phyloP scores from a whole-genome alignment of 805 yeast genomes.

The Candida methanosorbosa region DNA sequence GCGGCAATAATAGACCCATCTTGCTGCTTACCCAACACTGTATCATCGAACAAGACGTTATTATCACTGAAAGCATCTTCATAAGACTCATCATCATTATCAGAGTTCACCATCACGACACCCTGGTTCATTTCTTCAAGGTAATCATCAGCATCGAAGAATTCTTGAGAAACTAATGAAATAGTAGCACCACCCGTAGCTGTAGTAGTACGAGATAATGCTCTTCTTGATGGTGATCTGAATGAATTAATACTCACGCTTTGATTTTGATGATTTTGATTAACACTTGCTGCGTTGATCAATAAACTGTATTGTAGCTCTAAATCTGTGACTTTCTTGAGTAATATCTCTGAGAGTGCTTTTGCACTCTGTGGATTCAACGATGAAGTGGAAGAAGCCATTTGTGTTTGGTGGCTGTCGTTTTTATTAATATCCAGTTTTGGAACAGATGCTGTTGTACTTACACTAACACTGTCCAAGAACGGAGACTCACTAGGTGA shows the following conservation, averaged over 20 bases:
- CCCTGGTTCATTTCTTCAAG: slow-evolving; percentile 39
- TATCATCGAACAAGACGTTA: neutral
- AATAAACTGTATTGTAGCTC: slow-evolving; percentile 15
- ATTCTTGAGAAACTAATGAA: slow-evolving; percentile 41
- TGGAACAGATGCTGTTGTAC: slow-evolving; percentile 1
- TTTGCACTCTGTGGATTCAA: too few relatives aligned
- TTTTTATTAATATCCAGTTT: neutral
- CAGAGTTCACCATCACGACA: slow-evolving; percentile 42
- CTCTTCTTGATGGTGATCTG: slow-evolving; percentile 14
- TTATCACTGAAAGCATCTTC: neutral
- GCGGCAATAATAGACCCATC: neutral
- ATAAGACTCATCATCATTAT: slow-evolving; percentile 11
- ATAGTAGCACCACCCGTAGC: slow-evolving; percentile 12
- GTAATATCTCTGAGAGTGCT: too few relatives aligned
- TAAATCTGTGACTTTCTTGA: slow-evolving; percentile 12
- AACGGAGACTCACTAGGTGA: neutral
- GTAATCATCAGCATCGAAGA: slow-evolving; percentile 63
- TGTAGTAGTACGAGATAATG: slow-evolving; percentile 17
- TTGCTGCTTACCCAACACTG: neutral
- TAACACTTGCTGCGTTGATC: slow-evolving; percentile 12
- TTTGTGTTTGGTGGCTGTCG: too few relatives aligned
- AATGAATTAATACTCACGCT: slow-evolving; percentile 13
- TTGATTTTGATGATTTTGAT: too few relatives aligned
- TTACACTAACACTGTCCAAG: neutral
- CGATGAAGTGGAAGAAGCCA: too few relatives aligned